Conservation (phyloP, 495 filamentous ascomycete genomes). For the Margaritispora aquatica region DNA sequence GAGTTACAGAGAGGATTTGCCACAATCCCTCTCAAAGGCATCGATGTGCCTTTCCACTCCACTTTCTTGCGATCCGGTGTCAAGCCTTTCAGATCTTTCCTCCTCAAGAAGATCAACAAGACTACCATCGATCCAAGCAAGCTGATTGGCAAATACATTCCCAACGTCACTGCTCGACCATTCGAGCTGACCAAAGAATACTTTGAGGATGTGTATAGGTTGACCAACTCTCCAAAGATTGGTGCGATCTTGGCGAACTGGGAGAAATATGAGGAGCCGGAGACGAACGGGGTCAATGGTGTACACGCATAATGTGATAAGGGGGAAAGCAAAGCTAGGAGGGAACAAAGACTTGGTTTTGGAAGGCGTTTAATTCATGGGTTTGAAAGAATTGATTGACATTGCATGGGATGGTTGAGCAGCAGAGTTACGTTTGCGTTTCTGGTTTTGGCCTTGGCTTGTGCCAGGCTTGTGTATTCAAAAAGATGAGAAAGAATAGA, state of each 20-base stretch:
- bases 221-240: conserved; percentile 92
- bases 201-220: conserved; percentile 93
- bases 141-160: conserved; percentile 96
- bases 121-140: conserved; percentile 95
- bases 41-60: conserved; percentile 98
- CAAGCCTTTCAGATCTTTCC: conserved; percentile 94
- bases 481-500: neutral
- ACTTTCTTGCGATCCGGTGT: conserved; percentile 96
- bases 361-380: neutral
- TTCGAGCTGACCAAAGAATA: conserved; percentile 97
- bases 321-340: too few relatives aligned
- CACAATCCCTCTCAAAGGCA: conserved; percentile 92
- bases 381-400: neutral
- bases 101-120: conserved; percentile 99
- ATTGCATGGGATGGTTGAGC: neutral
- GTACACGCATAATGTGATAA: conserved; percentile 5
- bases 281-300: conserved; percentile 24
- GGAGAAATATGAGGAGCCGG: conserved; percentile 51
- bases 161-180: conserved; percentile 92
- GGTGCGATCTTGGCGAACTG: conserved; percentile 83
- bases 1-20: conserved; percentile 90
- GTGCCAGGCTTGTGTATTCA: neutral
- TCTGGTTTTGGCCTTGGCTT: neutral
- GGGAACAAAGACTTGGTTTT: neutral
- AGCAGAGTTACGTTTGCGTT: neutral